A percentile compares a stretch with the other conserved stretches of the same genome.
Evolutionary conservation across 164 flowering plant species (phyloP).

Genomic region (Magnolia changhungtana): DNA sequence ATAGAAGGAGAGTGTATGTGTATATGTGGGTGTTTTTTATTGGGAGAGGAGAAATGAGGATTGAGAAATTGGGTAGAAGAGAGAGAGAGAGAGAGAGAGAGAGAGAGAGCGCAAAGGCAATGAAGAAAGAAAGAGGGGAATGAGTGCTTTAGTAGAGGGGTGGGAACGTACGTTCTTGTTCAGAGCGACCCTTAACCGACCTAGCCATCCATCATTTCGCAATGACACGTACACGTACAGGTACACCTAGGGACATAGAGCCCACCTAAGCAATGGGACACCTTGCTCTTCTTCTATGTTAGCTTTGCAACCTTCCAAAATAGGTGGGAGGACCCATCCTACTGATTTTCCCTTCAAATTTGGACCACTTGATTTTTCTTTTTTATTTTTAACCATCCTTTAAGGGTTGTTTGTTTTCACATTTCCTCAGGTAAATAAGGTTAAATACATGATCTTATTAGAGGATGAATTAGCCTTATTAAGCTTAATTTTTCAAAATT

Average conservation of each 20-base stretch:
- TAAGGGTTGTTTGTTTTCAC: too few relatives aligned
- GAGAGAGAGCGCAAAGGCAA: background rate
- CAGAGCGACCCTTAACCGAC: slow-evolving; percentile 3
- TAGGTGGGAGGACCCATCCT: too few relatives aligned
- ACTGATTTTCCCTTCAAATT: too few relatives aligned
- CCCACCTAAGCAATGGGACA: background rate
- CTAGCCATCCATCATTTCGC: slow-evolving; percentile 9
- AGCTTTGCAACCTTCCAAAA: too few relatives aligned
- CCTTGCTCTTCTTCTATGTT: too few relatives aligned
- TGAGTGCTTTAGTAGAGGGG: background rate
- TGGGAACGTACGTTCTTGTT: background rate
- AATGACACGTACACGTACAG: background rate
- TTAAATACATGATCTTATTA: too few relatives aligned
- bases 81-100: slow-evolving; percentile 2
- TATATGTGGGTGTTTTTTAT: background rate
- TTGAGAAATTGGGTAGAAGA: background rate
- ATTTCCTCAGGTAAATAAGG: too few relatives aligned
- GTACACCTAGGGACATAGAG: background rate
- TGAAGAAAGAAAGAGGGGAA: slow-evolving; percentile 4
- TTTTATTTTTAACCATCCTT: too few relatives aligned
- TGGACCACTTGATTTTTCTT: too few relatives aligned
- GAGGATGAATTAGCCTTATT: too few relatives aligned
- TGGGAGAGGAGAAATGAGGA: background rate
- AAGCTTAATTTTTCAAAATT: too few relatives aligned
- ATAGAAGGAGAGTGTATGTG: background rate